These are phyloP conservation scores for Akebia trifoliata DNA, from an alignment of 164 flowering plant genomes.

Conservation along the genomic window DNA sequence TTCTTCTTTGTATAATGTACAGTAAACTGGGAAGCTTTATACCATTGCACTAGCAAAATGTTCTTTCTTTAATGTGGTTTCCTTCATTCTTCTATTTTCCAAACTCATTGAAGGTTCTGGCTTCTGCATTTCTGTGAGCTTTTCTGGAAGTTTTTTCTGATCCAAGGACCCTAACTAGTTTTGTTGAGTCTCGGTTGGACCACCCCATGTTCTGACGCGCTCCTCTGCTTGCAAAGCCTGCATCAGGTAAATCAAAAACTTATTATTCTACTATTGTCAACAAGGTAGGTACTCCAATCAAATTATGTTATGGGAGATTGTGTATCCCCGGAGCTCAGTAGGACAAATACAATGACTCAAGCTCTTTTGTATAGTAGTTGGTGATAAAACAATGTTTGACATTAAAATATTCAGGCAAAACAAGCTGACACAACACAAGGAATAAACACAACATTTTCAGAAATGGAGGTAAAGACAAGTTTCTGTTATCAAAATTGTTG, in stretches of 20 bases:
- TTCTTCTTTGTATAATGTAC: no score
- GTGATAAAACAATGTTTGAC: no score
- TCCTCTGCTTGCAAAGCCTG: constrained; percentile 36
- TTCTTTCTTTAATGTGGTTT: neutral
- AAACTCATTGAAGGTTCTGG: neutral
- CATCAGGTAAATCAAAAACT: constrained; percentile 9
- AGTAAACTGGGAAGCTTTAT: no score
- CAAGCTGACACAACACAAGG: no score
- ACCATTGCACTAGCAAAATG: neutral
- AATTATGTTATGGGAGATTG: no score
- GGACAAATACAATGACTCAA: no score
- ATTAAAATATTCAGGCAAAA: no score
- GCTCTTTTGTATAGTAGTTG: no score
- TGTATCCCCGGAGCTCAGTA: no score
- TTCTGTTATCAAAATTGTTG: neutral
- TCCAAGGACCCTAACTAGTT: constrained; percentile 1
- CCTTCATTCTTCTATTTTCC: neutral
- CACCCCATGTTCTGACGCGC: constrained; percentile 26
- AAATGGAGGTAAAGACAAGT: neutral
- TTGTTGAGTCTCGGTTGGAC: constrained; percentile 18
- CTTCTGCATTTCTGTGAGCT: neutral
- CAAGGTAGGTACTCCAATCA: no score
- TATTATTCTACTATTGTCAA: no score
- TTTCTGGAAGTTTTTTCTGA: neutral
- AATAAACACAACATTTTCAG: neutral